Evolutionary conservation across 192 early-diverging fungal genomes (phyloP).

Genomic region (Linnemannia schmuckeri): DNA sequence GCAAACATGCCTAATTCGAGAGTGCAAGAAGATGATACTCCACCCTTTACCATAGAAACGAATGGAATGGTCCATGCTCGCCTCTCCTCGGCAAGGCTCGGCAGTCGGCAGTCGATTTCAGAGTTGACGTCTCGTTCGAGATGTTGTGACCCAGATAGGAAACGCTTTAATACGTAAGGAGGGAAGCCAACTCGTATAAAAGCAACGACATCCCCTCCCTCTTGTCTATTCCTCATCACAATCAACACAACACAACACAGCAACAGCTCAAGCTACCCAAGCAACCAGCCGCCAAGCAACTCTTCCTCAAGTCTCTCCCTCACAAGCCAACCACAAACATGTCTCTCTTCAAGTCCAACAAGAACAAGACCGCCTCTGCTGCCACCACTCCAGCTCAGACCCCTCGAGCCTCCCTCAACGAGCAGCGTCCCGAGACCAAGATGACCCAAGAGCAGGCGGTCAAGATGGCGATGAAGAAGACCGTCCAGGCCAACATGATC

Average conservation of each 20-base stretch:
- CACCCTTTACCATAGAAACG: background rate
- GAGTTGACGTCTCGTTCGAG: background rate
- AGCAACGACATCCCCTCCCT: background rate
- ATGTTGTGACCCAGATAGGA: background rate
- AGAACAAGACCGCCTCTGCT: slow-evolving; percentile 22
- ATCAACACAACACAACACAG: background rate
- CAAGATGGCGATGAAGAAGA: background rate
- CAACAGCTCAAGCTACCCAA: background rate
- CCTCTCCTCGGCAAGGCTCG: too few species aligned
- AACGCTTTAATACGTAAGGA: background rate
- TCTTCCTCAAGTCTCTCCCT: background rate
- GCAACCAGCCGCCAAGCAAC: background rate
- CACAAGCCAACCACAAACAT: slow-evolving; percentile 1
- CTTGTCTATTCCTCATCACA: background rate
- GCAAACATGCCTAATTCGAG: background rate
- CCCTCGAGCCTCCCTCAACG: slow-evolving; percentile 13
- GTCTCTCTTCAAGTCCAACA: slow-evolving; percentile 19
- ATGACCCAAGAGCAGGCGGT: background rate
- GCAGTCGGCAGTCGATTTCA: background rate
- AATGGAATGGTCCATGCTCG: background rate
- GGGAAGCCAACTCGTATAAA: background rate
- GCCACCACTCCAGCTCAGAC: slow-evolving; percentile 10
- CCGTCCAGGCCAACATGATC: too few species aligned
- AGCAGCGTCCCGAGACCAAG: background rate
- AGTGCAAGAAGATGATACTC: background rate